Evolutionary conservation across 2,329 filamentous ascomycete genomes (phyloP), one percentile per base, ranked within the genome.

Genomic region (Colletotrichum cereale): DNA sequence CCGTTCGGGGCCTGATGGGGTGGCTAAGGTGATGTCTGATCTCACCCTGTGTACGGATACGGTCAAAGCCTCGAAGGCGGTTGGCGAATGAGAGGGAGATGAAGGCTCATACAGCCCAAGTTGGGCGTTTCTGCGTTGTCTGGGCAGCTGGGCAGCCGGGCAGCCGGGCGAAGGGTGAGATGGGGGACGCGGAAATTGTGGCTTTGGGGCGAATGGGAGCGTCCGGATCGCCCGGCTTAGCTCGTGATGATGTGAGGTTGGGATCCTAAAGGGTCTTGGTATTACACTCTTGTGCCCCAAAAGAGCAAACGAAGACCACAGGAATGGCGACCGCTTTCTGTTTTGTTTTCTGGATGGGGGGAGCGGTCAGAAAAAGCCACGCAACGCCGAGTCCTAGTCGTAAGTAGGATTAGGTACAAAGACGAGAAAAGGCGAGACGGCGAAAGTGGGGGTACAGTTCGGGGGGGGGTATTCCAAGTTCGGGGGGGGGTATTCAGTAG

Each of bases 161-260:
- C 66, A 68, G 67, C 57, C 40, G 58, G 53, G 47, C 21, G 52
- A 18, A 56, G 40, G 63, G 52, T 38, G 64, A 29, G 65, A 58
- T 60, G 58, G 34, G 34, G 53, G 60, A 58, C 68, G 68, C 65
- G 68, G 65, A 63, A 40, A 58, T 68, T 47, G 52, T 68, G 68
- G 68, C 65, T 58, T 50, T 53, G 58, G 65, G 53, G 38, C 68
- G 65, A 71, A 71, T 71, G 24, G 62, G 36, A 71, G 24, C n/a
- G 29, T 38, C 53, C 58, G 68, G 68, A 71, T 68, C 44, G 38
- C 57, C 38, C 68, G 68, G 68, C 52, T 68, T 24, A 58, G 65
- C 68, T 71, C 52, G 50, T 68, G 50, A 56, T 62, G 65, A 63
- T 68, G 68, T 47, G 68, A 71, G 65, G 50, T 31, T 36, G 44